These are phyloP conservation scores for Alnus glutinosa DNA, from an alignment of 306 rosid genomes.

Conservation along the genomic window DNA sequence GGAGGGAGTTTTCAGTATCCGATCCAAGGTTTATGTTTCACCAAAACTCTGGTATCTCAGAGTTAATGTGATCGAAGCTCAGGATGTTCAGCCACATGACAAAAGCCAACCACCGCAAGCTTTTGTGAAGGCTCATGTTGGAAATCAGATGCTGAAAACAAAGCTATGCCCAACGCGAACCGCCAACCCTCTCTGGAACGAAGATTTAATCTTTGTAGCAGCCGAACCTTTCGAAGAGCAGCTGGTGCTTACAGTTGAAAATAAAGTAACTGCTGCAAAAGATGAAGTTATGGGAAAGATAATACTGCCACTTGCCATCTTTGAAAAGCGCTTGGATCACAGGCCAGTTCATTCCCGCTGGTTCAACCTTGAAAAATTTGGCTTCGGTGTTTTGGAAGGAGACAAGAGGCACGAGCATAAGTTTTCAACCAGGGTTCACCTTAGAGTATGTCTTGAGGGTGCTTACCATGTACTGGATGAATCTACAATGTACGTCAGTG, in stretches of 20 bases:
- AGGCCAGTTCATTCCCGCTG: conserved; percentile 59
- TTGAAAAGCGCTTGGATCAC: conserved; percentile 76
- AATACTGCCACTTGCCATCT: conserved; percentile 39
- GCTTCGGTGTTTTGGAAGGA: conserved; percentile 69
- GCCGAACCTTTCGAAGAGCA: conserved; percentile 88
- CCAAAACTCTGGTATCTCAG: conserved; percentile 83
- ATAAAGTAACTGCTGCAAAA: conserved; percentile 47
- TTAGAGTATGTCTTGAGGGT: conserved; percentile 77
- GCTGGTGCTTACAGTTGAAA: conserved; percentile 58
- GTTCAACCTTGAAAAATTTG: conserved; percentile 70
- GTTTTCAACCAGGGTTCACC: conserved; percentile 60
- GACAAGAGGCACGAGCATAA: conserved; percentile 66
- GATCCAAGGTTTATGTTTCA: conserved; percentile 82
- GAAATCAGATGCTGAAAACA: conserved; percentile 70
- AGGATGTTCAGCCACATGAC: conserved; percentile 64
- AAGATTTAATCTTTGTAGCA: conserved; percentile 73
- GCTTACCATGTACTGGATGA: conserved; percentile 88
- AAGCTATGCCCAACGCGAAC: conserved; percentile 56
- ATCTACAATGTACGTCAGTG: conserved; percentile 77
- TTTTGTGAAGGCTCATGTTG: conserved; percentile 66
- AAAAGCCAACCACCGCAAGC: conserved; percentile 63
- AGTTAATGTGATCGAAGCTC: conserved; percentile 82
- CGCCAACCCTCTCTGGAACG: conserved; percentile 70
- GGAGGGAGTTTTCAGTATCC: conserved; percentile 60
- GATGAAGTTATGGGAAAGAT: conserved; percentile 58